phyloP scores from a whole-genome alignment of 2,329 filamentous ascomycete species.

The Pyrenochaeta sp. region DNA sequence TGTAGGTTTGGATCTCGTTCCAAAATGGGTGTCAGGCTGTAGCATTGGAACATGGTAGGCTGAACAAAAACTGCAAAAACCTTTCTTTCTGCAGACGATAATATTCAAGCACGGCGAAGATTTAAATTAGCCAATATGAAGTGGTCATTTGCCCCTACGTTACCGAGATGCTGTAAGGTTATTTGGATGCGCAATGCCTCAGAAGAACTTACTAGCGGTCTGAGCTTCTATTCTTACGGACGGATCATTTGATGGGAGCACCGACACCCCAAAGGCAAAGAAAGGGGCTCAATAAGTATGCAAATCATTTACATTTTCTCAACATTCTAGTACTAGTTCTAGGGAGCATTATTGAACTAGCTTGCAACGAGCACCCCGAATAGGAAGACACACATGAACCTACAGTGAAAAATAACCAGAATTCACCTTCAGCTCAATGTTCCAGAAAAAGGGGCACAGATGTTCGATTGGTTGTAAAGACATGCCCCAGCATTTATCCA shows the following conservation, averaged over 20 bases:
- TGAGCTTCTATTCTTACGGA: neutral
- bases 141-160: too few relatives aligned
- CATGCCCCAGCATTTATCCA: neutral
- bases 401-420: neutral
- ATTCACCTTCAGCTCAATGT: neutral
- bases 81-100: too few relatives aligned
- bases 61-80: too few relatives aligned
- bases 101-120: too few relatives aligned
- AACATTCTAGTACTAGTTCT: neutral
- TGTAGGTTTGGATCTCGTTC: too few relatives aligned
- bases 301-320: neutral
- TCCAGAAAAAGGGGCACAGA: neutral
- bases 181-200: too few relatives aligned
- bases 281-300: neutral
- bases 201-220: constrained; percentile 4
- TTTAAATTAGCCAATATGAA: too few relatives aligned
- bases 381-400: neutral
- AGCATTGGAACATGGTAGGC: too few relatives aligned
- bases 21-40: too few relatives aligned
- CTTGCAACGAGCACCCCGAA: neutral
- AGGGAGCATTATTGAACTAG: neutral
- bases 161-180: too few relatives aligned
- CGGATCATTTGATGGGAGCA: neutral
- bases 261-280: too few relatives aligned
- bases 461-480: neutral